A percentile compares a stretch with the other conserved stretches of the same genome.
These are phyloP conservation scores for Juncus inflexus DNA, from an alignment of 176 grass and related monocot species.

Conservation along the genomic window DNA sequence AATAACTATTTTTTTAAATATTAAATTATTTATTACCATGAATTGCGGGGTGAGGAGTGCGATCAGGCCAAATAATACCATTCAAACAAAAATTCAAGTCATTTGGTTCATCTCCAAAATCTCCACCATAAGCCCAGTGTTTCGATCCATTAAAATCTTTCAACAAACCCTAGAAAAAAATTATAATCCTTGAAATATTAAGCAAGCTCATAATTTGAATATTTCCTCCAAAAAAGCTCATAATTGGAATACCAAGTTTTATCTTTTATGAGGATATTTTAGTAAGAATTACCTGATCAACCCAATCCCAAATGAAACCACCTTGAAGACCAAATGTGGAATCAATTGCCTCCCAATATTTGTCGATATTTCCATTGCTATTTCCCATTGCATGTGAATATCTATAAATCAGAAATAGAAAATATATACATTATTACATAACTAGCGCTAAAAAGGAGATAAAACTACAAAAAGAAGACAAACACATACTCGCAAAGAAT, in stretches of 20 bases:
- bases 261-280: conserved; percentile 7
- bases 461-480: conserved; percentile 2
- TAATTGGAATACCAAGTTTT: not conserved
- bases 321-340: conserved; percentile 89
- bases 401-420: conserved; percentile 37
- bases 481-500: conserved; percentile 94
- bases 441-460: not conserved
- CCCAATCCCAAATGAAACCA: conserved; percentile 99
- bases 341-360: conserved; percentile 87
- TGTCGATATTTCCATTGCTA: conserved; percentile 92
- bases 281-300: conserved; percentile 59
- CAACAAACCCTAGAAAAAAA: conserved; percentile 54
- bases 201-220: not conserved
- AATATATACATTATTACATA: not conserved
- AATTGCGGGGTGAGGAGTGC: conserved; percentile 78
- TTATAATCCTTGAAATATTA: too few species aligned
- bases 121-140: conserved; percentile 91
- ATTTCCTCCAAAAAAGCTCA: too few species aligned
- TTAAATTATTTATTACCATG: conserved; percentile 49
- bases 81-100: conserved; percentile 90
- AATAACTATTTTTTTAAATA: conserved; percentile 7
- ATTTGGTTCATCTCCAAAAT: conserved; percentile 91
- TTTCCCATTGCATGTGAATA: conserved; percentile 99
- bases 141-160: conserved; percentile 63
- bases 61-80: conserved; percentile 92